These are phyloP conservation scores for Fusarium sp. DNA, from an alignment of 2,329 filamentous ascomycete species.

Conservation along the genomic window DNA sequence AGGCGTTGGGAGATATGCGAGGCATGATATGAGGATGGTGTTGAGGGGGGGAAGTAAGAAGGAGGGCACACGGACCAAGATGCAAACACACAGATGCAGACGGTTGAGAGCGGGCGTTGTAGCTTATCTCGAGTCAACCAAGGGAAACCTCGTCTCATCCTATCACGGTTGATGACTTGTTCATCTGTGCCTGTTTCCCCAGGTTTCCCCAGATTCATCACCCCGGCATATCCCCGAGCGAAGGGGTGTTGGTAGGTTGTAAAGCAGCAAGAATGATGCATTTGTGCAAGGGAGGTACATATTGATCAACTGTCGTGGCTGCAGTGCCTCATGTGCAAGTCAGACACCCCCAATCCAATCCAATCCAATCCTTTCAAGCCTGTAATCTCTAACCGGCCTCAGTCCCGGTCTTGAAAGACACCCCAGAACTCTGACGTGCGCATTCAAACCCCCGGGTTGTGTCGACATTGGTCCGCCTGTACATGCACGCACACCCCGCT, in stretches of 20 bases:
- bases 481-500: background rate
- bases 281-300: conserved; percentile 5
- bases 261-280: conserved; percentile 1
- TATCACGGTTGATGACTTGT: background rate
- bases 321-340: background rate
- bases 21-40: background rate
- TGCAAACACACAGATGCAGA: background rate
- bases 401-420: background rate
- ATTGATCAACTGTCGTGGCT: background rate
- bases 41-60: background rate
- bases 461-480: background rate
- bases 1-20: background rate
- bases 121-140: background rate
- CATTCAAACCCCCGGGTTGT: background rate
- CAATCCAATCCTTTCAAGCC: background rate
- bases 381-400: background rate
- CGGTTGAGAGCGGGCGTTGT: conserved; percentile 3
- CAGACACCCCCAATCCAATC: background rate
- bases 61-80: background rate
- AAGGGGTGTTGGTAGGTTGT: background rate
- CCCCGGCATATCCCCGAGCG: background rate
- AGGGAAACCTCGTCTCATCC: background rate
- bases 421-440: background rate
- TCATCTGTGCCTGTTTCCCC: background rate
- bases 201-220: background rate